Evolutionary conservation across 2,329 filamentous ascomycete genomes (phyloP), one percentile per base, ranked within the genome.

Genomic region (Trichoderma koningii): DNA sequence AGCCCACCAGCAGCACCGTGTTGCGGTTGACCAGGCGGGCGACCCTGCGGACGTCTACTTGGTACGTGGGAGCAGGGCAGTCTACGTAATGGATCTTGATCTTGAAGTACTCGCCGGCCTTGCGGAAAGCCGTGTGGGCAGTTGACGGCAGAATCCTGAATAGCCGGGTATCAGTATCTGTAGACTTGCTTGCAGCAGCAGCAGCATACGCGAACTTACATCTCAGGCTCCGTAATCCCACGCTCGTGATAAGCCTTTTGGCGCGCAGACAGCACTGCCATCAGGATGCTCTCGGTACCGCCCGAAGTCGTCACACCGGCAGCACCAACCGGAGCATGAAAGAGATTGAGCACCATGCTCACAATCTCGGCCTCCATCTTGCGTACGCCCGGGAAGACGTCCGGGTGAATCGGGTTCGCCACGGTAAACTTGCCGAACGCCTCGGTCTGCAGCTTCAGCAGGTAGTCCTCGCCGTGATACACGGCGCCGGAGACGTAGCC

Each of bases 341-440:
- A 99, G 76, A 99, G 81, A 51, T 86, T 85, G 67, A 96, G 81
- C 34, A 96, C 93, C 94, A 99, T 99, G 69, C 93, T 90, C 60
- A 99, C 95, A 67, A 99, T 83, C 80, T 99, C 95, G 51, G 95
- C 94, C 81, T 99, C 95, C 95, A 99, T 99, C 85, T 99, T 99
- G 72, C 95, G 85, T 60, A 99, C 93, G 30, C 94, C 95, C 17
- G 95, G 95, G 79, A 99, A 99, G 50, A 99, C 94, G 79, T 99
- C 95, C 7, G 95, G 95, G 76, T 99, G 95, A 70, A 99, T 95
- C 3, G 95, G 95, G 77, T 99, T 99, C 45, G 93, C 86, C 34
- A 99, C 95, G 57, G 93, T 94, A 76, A 99, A 99, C 77, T 91
- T 90, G 69, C 91, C 90, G 82, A 94, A 98, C 0, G 95, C 94